phyloP scores from a whole-genome alignment of 768 basidiomycete genomes.

The Tricholoma bakamatsutake region DNA sequence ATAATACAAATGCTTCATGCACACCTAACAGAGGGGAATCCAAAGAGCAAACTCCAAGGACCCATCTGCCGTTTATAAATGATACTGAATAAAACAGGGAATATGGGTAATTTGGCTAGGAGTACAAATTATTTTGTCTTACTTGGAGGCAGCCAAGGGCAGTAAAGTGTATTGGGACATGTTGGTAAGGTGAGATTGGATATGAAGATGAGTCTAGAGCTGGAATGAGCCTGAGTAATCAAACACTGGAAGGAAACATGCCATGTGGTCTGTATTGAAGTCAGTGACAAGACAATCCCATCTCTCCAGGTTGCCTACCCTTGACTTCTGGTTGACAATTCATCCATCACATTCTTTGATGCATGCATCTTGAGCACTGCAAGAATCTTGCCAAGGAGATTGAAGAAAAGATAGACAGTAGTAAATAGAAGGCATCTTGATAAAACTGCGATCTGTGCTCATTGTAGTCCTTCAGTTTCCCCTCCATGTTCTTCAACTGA shows the following conservation, averaged over 20 bases:
- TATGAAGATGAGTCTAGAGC: not conserved
- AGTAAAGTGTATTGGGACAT: not conserved
- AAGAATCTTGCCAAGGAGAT: not conserved
- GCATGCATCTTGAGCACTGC: not conserved
- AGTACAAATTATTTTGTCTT: not conserved
- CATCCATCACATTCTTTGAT: not conserved
- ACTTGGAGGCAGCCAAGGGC: not conserved
- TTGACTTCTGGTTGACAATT: not conserved
- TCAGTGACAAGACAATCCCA: not conserved
- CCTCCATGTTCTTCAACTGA: not conserved
- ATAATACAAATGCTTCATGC: too few species aligned
- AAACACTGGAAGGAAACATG: not conserved
- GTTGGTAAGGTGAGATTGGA: not conserved
- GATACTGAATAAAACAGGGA: not conserved
- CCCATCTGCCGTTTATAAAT: too few species aligned
- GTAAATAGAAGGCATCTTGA: not conserved
- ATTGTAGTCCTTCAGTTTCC: not conserved
- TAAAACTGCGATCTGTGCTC: not conserved
- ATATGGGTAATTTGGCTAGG: not conserved
- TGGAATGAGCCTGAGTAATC: not conserved
- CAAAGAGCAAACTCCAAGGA: too few species aligned
- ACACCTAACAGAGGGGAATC: too few species aligned
- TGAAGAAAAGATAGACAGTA: not conserved
- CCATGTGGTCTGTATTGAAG: constrained; percentile 1
- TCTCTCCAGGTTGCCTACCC: not conserved